These are phyloP conservation scores for Suillus occidentalis DNA, from an alignment of 768 basidiomycete species.

Conservation along the genomic window DNA sequence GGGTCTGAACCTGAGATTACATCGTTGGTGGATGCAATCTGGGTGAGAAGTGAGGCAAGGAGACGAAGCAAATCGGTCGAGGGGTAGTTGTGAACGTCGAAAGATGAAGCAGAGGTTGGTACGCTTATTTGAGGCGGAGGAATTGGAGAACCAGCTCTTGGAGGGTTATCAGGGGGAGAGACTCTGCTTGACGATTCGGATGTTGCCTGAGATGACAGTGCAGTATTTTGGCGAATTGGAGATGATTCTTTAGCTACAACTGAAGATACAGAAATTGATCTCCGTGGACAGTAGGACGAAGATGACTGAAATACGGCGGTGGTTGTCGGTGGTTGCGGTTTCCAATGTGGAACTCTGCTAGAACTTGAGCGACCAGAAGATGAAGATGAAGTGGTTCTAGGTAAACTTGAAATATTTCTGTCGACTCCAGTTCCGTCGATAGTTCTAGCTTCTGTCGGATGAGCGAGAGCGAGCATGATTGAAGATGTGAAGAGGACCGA, in stretches of 20 bases:
- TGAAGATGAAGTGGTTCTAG: conserved; percentile 19
- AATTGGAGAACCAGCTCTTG: conserved; percentile 23
- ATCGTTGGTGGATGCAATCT: conserved; percentile 93
- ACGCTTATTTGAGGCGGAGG: conserved; percentile 15
- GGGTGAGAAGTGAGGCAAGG: conserved; percentile 83
- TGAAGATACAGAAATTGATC: conserved; percentile 20
- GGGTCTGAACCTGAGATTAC: conserved; percentile 46
- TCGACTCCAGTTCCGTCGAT: conserved; percentile 23
- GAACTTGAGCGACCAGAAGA: conserved; percentile 20
- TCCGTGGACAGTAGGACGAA: conserved; percentile 21
- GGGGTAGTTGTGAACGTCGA: conserved; percentile 84
- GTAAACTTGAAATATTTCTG: conserved; percentile 22
- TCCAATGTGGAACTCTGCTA: conserved; percentile 26
- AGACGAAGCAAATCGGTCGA: conserved; percentile 79
- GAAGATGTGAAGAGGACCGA: conserved; percentile 16
- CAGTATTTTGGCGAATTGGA: conserved; percentile 17
- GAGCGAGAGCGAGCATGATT: conserved; percentile 52
- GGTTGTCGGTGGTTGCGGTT: conserved; percentile 27
- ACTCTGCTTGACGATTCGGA: conserved; percentile 16
- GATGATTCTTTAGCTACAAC: conserved; percentile 29
- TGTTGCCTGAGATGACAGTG: conserved; percentile 14
- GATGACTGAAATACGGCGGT: conserved; percentile 26
- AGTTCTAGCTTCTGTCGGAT: conserved; percentile 35
- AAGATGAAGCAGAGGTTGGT: conserved; percentile 18
- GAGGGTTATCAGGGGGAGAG: conserved; percentile 28